Evolutionary conservation across 257 asterid species (phyloP).

Genomic region (Solanum acaule): DNA sequence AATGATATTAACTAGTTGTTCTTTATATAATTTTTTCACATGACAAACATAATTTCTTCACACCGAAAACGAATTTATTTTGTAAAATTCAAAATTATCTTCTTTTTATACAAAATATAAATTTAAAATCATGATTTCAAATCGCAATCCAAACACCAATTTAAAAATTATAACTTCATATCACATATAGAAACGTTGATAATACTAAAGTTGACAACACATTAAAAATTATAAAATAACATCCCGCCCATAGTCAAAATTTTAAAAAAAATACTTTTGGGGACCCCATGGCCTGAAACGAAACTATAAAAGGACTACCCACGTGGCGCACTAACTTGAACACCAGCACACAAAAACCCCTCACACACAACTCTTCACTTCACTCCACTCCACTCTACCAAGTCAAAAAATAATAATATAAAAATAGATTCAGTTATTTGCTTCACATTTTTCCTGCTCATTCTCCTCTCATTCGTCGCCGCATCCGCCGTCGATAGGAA

Average conservation of each 20-base stretch:
- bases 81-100: too few relatives aligned
- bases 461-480: background rate
- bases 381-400: background rate
- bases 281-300: background rate
- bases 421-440: constrained; percentile 13
- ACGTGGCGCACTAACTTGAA: constrained; percentile 12
- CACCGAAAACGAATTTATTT: too few relatives aligned
- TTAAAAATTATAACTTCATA: background rate
- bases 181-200: too few relatives aligned
- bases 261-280: constrained; percentile 1
- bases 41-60: too few relatives aligned
- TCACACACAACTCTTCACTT: background rate
- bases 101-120: too few relatives aligned
- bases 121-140: background rate
- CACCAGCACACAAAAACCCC: background rate
- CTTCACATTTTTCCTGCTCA: background rate
- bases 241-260: constrained; percentile 15
- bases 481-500: background rate
- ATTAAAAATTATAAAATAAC: background rate
- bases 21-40: background rate
- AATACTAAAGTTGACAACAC: background rate
- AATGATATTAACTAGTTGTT: background rate
- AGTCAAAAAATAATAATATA: background rate
- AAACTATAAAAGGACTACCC: background rate
- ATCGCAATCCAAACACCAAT: fast-evolving